Evolutionary conservation across 306 rosid genomes (phyloP), one percentile per base, ranked within the genome.

Genomic region (Fragaria vesca): DNA sequence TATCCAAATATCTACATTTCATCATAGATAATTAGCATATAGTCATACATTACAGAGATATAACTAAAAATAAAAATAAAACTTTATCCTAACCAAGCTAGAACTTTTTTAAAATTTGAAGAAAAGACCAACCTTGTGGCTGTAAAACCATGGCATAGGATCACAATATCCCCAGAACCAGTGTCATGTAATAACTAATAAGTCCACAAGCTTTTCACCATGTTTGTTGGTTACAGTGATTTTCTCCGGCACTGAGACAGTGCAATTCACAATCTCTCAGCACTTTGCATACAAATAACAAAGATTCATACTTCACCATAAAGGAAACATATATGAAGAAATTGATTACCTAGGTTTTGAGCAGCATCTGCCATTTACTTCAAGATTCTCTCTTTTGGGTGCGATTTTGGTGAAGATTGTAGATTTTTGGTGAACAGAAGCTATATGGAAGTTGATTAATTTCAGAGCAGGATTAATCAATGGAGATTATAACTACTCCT

Each of bases 161-260:
- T 65, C 38, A 65, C 46, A 34, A 65, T 65, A 34, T 65, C 47
- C 24, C 7, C 47, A 30, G 47, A 66, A 38, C 47, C 70, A 66
- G 70, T 36, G 21, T 66, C 70, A 36, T 66, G 70, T 36, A 66
- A 36, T 1, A 66, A 66, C 47, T 36, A 66, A 36, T 1, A 66
- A 66, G 46, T 47, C 70, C 70, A 36, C 70, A 66, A 36, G 70
- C 20, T 66, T 66, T 66, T 66, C 70, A 36, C 70, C 70, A 66
- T 66, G 70, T 66, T 66, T 36, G 70, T 66, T 65, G 69, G 46
- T 66, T 17, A 66, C 26, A 34, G 20, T 66, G 70, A 66, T 36
- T 36, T 66, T 66, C 26, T 65, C 46, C 47, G 36, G 70, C 47
- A 34, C 70, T 66, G 70, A 36, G 18, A 36, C 70, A 66, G 24